phyloP scores from a whole-genome alignment of 1,284 basidiomycete genomes.

The Kwoniella shivajii region DNA sequence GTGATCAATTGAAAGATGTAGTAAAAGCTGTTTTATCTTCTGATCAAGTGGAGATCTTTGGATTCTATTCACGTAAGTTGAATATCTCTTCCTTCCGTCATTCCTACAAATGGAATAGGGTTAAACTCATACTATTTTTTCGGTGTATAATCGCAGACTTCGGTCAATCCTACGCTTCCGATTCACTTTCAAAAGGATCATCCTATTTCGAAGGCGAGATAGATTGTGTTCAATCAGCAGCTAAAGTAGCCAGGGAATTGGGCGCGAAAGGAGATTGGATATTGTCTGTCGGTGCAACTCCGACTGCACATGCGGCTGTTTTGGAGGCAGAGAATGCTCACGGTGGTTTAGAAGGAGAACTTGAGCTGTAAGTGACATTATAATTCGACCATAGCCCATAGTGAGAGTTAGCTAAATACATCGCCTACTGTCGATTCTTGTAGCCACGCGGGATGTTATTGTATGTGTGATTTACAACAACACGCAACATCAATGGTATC shows the following conservation, averaged over 20 bases:
- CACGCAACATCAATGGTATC: conserved; percentile 69
- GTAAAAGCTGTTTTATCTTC: conserved; percentile 62
- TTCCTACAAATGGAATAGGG: no score
- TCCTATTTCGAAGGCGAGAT: conserved; percentile 72
- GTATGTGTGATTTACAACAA: conserved; percentile 81
- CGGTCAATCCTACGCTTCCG: conserved; percentile 70
- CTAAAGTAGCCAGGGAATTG: conserved; percentile 59
- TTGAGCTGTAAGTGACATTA: conserved; percentile 39
- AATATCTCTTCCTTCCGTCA: neutral
- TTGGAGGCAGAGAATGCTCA: conserved; percentile 8
- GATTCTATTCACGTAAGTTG: conserved; percentile 72
- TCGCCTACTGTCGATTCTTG: neutral
- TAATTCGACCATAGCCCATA: neutral
- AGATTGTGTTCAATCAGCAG: conserved; percentile 68
- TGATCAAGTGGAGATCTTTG: conserved; percentile 64
- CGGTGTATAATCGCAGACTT: conserved; percentile 32
- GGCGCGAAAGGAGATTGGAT: conserved; percentile 60
- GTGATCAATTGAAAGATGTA: conserved; percentile 62
- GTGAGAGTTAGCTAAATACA: neutral
- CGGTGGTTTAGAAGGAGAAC: conserved; percentile 31
- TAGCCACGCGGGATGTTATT: conserved; percentile 73
- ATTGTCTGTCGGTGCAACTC: conserved; percentile 81
- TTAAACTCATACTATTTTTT: neutral
- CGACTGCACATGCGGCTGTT: conserved; percentile 62
- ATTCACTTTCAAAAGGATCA: conserved; percentile 64